A percentile compares a stretch with the other conserved stretches of the same genome.
These are phyloP conservation scores for Nannochloropsis oceanica DNA, from an alignment of 108 stramenopile species.

Conservation along the genomic window DNA sequence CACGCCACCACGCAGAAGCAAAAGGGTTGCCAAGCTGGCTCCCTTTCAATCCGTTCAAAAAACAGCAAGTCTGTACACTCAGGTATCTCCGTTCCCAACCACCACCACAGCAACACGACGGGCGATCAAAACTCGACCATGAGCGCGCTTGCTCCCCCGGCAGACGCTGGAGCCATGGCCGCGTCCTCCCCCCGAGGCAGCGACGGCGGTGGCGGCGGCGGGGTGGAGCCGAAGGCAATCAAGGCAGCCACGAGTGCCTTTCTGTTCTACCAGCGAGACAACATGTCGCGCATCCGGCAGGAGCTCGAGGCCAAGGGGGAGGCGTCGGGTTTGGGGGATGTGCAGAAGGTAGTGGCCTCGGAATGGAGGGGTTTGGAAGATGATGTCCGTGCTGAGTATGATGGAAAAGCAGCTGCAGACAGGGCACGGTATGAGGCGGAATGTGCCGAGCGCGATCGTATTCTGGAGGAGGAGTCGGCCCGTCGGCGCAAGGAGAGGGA, in stretches of 20 bases:
- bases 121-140: too few species aligned
- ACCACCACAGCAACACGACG: too few species aligned
- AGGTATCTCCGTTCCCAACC: too few species aligned
- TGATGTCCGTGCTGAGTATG: constrained; percentile 1
- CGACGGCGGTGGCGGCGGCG: not conserved
- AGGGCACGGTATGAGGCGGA: constrained; percentile 22
- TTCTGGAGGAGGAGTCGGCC: constrained; percentile 12
- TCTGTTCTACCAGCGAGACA: not conserved
- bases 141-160: too few species aligned
- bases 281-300: not conserved
- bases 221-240: not conserved
- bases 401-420: constrained; percentile 10
- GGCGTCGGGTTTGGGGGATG: constrained; percentile 8
- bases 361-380: constrained; percentile 12
- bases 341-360: constrained; percentile 6
- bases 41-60: too few species aligned
- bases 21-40: too few species aligned
- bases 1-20: too few species aligned
- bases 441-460: constrained; percentile 19
- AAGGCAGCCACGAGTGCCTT: not conserved
- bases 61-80: too few species aligned
- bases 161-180: not conserved
- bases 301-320: constrained; percentile 12
- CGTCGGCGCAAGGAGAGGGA: constrained; percentile 15
- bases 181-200: not conserved